Evolutionary conservation across 139 green algal species (phyloP), one percentile per base, ranked within the genome.

Genomic region (Pseudopediastrum boryanum): DNA sequence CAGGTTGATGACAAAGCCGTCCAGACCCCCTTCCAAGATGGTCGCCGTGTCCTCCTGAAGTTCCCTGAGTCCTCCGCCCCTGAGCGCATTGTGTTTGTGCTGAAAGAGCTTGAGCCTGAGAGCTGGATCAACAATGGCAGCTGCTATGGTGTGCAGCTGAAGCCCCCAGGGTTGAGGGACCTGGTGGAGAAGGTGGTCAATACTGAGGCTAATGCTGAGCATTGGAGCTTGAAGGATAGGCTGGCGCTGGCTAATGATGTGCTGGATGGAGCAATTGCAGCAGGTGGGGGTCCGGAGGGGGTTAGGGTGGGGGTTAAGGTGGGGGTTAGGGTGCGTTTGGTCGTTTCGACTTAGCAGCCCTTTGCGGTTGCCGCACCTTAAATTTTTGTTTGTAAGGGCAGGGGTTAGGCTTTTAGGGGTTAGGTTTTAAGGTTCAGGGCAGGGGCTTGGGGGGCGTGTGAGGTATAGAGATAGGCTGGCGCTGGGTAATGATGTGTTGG

Each of bases 211-310:
- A 83, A 66, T 36, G 87, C 85, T 71, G 51, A 29, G 0, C 75
- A 92, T 80, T 94, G 87, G 88, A 89, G 81, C 58, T 88, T 97
- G 29, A 90, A 92, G 76, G 84, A 88, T 51, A 85, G 92, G 36
- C 87, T 94, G 50, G 75, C 74, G 68, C 62, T 95, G 82, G 88
- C 85, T 27, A 80, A 80, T 12, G 87, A 91, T 50, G n/a, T 92
- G 50, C 65, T 94, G 71, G 83, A 87, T 23, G 86, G 77, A 7
- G 87, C 86, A 4, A 82, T 90, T 27, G 68, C 82, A 27, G 85
- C 85, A 41, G 89, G 89, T 90, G 65, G 35, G 73, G 16, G 48
- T 58, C 19, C 19, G n/a, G n/a, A n/a, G n/a, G n/a, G n/a, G n/a
- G n/a, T n/a, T n/a, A n/a, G n/a, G n/a, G n/a, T n/a, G n/a, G n/a